Base-by-base conservation (phyloP, 1,284 basidiomycete genomes). In the Trichosporon faecale region DNA sequence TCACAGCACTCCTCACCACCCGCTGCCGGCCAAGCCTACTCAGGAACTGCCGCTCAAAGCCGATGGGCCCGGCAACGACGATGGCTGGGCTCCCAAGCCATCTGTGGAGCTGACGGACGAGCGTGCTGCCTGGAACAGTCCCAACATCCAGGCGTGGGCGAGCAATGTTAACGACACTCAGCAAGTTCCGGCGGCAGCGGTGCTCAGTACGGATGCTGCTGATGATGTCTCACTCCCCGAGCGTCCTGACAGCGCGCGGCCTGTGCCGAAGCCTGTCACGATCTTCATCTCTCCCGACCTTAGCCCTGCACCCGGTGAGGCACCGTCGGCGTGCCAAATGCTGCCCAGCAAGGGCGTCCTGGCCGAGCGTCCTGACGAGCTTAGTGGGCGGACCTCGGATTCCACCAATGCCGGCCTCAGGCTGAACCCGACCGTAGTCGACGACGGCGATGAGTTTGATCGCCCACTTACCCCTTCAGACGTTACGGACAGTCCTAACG, bases 271-370 rank as follows among this genome's bases (percentile, higher is more conserved):
- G 11, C 70, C 46, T 18, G 31, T 40, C 40, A 68, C 37, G 16
- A 33, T 72, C 5, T 72, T 52, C 55, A 74, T 75, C 46, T 74
- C 75, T 1, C 69, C 70, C 3, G 73, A 75, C 31, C 71, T 70
- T 0, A 67, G 64, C 3, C 21, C 69, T 11, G 67, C 65, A 2
- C 37, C 66, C 16, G 37, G 9, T 40, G 16, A 4, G 37, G 37
- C 37, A 12, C 4, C 37, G 4, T 40, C 37, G 11, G 37, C 37
- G 5, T 12, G 37, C 14, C 11, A 35, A 35, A n/a, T n/a, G n/a
- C n/a, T n/a, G n/a, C n/a, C n/a, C n/a, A n/a, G n/a, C n/a, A n/a
- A n/a, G 5, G 33, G 33, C 33, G 33, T 33, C 33, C 5, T 33
- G 5, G 37, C 11, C 4, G 37, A 11, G 12, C 16, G 11, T 14